These are phyloP conservation scores for Saccharum officinarum DNA, from an alignment of 176 grass and related monocot species.

Conservation along the genomic window DNA sequence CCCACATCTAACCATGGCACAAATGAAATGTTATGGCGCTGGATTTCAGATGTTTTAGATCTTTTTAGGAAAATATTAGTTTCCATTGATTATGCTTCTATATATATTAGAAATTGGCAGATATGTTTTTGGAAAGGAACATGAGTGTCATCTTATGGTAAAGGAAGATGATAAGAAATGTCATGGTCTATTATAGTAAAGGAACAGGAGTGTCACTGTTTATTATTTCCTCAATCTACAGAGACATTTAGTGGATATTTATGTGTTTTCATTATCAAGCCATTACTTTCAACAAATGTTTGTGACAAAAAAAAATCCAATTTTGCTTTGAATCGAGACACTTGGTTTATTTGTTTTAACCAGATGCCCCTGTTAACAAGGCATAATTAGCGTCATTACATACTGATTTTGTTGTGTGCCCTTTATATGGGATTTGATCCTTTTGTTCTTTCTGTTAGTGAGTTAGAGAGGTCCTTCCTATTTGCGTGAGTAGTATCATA, in stretches of 20 bases:
- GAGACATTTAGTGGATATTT: background rate
- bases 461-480: no score
- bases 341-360: no score
- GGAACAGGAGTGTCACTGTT: background rate
- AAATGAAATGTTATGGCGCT: background rate
- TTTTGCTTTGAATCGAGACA: background rate
- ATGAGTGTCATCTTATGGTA: background rate
- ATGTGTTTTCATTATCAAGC: no score
- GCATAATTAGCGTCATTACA: background rate
- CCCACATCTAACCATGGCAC: background rate
- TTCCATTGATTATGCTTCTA: background rate
- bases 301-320: no score
- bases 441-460: no score
- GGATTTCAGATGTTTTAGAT: background rate
- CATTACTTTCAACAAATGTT: no score
- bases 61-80: background rate
- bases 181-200: no score
- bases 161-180: background rate
- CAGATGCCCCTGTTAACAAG: background rate
- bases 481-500: no score
- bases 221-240: background rate
- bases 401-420: background rate
- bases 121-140: background rate
- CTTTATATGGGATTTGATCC: background rate
- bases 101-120: background rate